phyloP scores from a whole-genome alignment of 2,329 filamentous ascomycete species.

The Arthrobotrys sinensis region DNA sequence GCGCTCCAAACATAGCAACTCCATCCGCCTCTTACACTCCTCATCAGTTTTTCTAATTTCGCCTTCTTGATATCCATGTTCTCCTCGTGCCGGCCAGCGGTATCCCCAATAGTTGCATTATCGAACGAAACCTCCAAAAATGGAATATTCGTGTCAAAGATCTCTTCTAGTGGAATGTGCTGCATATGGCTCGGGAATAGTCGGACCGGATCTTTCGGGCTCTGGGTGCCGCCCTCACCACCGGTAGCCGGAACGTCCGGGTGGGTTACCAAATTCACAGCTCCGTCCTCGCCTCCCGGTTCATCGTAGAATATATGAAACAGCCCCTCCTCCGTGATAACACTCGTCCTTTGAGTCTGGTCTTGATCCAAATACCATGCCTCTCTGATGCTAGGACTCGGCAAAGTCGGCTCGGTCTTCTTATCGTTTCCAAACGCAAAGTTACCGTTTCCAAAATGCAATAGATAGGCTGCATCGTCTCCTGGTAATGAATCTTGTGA shows the following conservation, averaged over 20 bases:
- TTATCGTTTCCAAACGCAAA: constrained; percentile 24
- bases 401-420: constrained; percentile 40
- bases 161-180: constrained; percentile 51
- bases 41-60: constrained; percentile 52
- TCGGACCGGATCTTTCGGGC: constrained; percentile 26
- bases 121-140: constrained; percentile 52
- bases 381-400: constrained; percentile 46
- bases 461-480: constrained; percentile 51
- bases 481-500: constrained; percentile 38
- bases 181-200: constrained; percentile 58
- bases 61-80: constrained; percentile 21
- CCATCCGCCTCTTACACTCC: constrained; percentile 54
- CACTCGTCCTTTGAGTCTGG: constrained; percentile 53
- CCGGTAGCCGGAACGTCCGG: not conserved
- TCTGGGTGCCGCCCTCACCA: constrained; percentile 3
- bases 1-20: constrained; percentile 60
- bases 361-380: constrained; percentile 60
- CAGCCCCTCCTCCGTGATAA: constrained; percentile 56
- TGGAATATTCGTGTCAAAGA: constrained; percentile 44
- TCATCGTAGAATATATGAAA: constrained; percentile 61
- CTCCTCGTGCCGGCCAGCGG: not conserved
- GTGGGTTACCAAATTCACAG: constrained; percentile 10
- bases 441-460: constrained; percentile 49
- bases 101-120: not conserved
- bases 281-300: constrained; percentile 12